Evolutionary conservation across 352 stramenopile genomes (phyloP).

Genomic region (Phytophthora europaea): DNA sequence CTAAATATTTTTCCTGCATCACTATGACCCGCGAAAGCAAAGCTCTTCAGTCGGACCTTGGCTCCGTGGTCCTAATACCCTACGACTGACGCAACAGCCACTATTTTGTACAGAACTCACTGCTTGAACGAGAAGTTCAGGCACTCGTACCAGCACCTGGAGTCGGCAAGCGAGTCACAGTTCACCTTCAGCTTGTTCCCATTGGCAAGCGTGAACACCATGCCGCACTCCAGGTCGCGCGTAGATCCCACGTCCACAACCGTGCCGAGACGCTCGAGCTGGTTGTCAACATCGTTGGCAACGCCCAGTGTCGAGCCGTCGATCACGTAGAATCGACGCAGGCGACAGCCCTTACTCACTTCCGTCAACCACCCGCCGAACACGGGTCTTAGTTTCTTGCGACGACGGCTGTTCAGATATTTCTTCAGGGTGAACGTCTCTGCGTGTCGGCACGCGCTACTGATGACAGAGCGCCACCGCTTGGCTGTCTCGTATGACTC

Average conservation of each 20-base stretch:
- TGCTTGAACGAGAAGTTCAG: slow-evolving; percentile 57
- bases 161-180: slow-evolving; percentile 76
- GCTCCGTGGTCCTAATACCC: slow-evolving; percentile 20
- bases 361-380: slow-evolving; percentile 87
- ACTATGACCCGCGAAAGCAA: slow-evolving; percentile 22
- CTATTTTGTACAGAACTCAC: slow-evolving; percentile 47
- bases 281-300: slow-evolving; percentile 86
- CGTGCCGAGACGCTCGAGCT: slow-evolving; percentile 70
- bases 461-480: slow-evolving; percentile 77
- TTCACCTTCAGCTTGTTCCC: slow-evolving; percentile 73
- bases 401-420: slow-evolving; percentile 71
- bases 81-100: slow-evolving; percentile 32
- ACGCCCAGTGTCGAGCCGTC: slow-evolving; percentile 73
- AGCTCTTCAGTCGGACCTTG: slow-evolving; percentile 32
- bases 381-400: slow-evolving; percentile 74
- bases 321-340: slow-evolving; percentile 85
- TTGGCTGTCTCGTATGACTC: slow-evolving; percentile 85
- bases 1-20: slow-evolving; percentile 39
- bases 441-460: slow-evolving; percentile 53
- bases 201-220: slow-evolving; percentile 73
- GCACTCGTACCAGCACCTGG: slow-evolving; percentile 82
- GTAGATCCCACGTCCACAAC: slow-evolving; percentile 75
- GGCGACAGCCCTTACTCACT: slow-evolving; percentile 43
- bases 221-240: slow-evolving; percentile 69
- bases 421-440: slow-evolving; percentile 75